Evolutionary conservation across 371 early-diverging fungal genomes (phyloP), one percentile per base, ranked within the genome.

Genomic region (Syncephalis fuscata): DNA sequence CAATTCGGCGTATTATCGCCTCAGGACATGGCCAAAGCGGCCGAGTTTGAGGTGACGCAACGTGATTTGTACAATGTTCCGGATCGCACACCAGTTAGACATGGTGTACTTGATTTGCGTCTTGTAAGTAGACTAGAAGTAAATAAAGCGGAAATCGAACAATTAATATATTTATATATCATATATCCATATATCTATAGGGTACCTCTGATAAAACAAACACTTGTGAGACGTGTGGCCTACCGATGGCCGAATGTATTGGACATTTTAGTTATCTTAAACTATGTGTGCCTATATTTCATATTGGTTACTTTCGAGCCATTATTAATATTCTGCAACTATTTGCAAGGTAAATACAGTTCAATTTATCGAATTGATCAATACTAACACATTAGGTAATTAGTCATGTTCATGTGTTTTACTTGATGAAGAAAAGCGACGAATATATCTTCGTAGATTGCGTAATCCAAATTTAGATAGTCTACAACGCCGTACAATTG

Each of bases 211-310:
- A 84, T 55, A 94, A 93, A 61, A 60, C 65, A 14, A 73, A 67
- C 10, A 60, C 63, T 1, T 99, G 99, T 70, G 79, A 82, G 37
- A 99, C 99, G 2, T 99, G 99, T 63, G 84, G 82, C 9, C 77
- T 85, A 59, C 71, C 68, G 46, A 69, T 92, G 62, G 71, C 80
- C 55, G 90, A 93, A 45, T 99, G 99, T 67, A 80, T 88, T 40
- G 99, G 99, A 26, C 99, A 99, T 67, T 99, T 87, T 75, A 99
- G 99, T 21, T 83, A 91, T 60, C 73, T 98, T 27, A 82, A 88
- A 43, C 74, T 99, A 7, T 80, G 80, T 23, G 71, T 98, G 37
- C 99, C 99, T 2, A 92, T 99, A 14, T 99, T 95, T 61, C 99
- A 99, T 58, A 84, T 91, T 60, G 99, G 99, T 46, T 94, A 90